A percentile compares a stretch with the other conserved stretches of the same genome.
Evolutionary conservation across 352 stramenopile species (phyloP).

Genomic region (Phytophthora cajani): DNA sequence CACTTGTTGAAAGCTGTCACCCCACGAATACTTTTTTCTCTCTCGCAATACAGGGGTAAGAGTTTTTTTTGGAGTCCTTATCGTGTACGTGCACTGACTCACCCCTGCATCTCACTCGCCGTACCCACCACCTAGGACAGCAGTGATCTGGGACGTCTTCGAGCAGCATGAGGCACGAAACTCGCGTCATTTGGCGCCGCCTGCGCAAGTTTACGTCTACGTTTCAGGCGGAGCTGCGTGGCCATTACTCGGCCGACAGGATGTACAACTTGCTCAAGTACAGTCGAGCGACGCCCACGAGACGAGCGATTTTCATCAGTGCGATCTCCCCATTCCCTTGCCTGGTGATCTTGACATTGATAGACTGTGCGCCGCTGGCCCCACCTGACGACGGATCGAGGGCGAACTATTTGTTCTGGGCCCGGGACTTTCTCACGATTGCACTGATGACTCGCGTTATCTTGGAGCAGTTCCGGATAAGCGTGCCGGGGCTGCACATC

Average conservation of each 20-base stretch:
- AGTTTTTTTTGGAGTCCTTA: neutral
- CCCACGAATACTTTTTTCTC: neutral
- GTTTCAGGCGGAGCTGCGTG: slow-evolving; percentile 45
- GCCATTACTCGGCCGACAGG: slow-evolving; percentile 43
- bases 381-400: slow-evolving; percentile 24
- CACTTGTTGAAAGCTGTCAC: neutral
- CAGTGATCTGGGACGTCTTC: too few species aligned
- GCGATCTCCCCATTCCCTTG: slow-evolving; percentile 39
- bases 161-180: slow-evolving; percentile 5
- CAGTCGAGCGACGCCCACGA: neutral
- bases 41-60: neutral
- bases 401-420: slow-evolving; percentile 46
- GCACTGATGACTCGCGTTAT: slow-evolving; percentile 40
- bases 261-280: slow-evolving; percentile 22
- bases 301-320: slow-evolving; percentile 9
- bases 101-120: neutral
- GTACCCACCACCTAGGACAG: too few species aligned
- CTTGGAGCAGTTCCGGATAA: slow-evolving; percentile 39
- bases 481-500: slow-evolving; percentile 11
- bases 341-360: slow-evolving; percentile 31
- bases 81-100: neutral
- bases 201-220: slow-evolving; percentile 13
- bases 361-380: slow-evolving; percentile 33
- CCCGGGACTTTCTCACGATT: slow-evolving; percentile 35
- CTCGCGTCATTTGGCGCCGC: slow-evolving; percentile 2